These are phyloP conservation scores for Lodderomyces orthopsilosis DNA, from an alignment of 1,139 yeast species.

Conservation along the genomic window DNA sequence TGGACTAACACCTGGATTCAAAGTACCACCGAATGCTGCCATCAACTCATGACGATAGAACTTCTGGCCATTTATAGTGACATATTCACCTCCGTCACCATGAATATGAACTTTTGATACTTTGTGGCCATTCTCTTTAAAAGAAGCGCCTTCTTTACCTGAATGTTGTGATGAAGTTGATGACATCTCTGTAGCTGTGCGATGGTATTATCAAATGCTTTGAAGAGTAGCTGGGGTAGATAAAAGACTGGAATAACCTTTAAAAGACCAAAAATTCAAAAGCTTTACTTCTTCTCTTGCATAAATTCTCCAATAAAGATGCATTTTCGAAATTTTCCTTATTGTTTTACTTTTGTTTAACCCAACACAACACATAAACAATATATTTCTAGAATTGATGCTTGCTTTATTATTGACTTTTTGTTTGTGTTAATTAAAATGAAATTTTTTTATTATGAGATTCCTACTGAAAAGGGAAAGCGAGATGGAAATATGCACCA, in stretches of 20 bases:
- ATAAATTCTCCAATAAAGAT: too few species aligned
- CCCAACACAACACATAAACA: too few species aligned
- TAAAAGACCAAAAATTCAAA: not conserved
- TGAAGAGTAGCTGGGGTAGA: not conserved
- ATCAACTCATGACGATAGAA: slow-evolving; percentile 31
- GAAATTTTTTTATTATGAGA: too few species aligned
- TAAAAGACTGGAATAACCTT: too few species aligned
- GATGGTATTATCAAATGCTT: not conserved
- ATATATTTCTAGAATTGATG: too few species aligned
- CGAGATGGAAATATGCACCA: not conserved
- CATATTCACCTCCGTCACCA: slow-evolving; percentile 23
- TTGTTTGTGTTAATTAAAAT: too few species aligned
- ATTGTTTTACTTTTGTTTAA: too few species aligned
- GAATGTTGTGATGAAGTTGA: slow-evolving; percentile 1
- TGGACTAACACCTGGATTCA: slow-evolving; percentile 43
- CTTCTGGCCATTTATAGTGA: slow-evolving; percentile 24
- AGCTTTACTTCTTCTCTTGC: too few species aligned
- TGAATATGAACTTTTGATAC: slow-evolving; percentile 19
- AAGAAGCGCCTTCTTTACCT: not conserved
- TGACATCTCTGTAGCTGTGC: not conserved
- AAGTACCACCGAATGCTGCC: slow-evolving; percentile 40
- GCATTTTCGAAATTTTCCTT: too few species aligned
- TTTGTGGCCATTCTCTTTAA: slow-evolving; percentile 1
- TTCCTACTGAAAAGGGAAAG: not conserved
- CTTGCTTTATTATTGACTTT: too few species aligned